Conservation (phyloP, 2,329 filamentous ascomycete genomes). For the Botryotinia convoluta region DNA sequence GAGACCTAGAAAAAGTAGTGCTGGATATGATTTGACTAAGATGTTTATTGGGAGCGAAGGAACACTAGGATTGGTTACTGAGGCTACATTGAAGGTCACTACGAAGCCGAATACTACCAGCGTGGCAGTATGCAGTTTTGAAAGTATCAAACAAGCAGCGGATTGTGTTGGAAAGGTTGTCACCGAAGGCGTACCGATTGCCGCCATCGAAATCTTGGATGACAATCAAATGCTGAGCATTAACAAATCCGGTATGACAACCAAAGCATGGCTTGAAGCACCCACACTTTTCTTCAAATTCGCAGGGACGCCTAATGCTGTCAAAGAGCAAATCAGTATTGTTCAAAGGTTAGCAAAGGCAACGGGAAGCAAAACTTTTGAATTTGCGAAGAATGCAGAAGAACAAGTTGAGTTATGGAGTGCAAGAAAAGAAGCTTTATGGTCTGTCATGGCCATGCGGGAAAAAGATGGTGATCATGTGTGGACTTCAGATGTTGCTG, state of each 20-base stretch:
- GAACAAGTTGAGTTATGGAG: conserved; percentile 80
- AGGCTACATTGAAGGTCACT: conserved; percentile 84
- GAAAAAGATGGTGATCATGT: conserved; percentile 64
- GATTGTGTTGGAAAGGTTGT: conserved; percentile 79
- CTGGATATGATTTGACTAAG: conserved; percentile 87
- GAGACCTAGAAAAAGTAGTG: conserved; percentile 82
- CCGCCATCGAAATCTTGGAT: conserved; percentile 90
- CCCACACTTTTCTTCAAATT: conserved; percentile 88
- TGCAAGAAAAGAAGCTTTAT: conserved; percentile 79
- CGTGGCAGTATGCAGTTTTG: conserved; percentile 72
- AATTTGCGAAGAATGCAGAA: conserved; percentile 67
- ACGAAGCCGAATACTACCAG: conserved; percentile 75
- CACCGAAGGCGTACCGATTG: conserved; percentile 75
- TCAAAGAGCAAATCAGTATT: conserved; percentile 74
- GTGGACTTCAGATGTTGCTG: conserved; percentile 85
- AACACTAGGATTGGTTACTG: conserved; percentile 85
- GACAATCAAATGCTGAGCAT: conserved; percentile 81
- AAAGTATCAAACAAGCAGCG: conserved; percentile 41
- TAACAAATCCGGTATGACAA: conserved; percentile 64
- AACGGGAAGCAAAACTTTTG: conserved; percentile 65
- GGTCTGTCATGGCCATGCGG: conserved; percentile 69
- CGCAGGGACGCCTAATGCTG: conserved; percentile 63
- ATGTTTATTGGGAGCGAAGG: conserved; percentile 90
- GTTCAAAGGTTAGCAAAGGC: conserved; percentile 62
- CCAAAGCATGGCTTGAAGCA: conserved; percentile 65